phyloP scores from a whole-genome alignment of 2,329 filamentous ascomycete genomes.

The Trichophyton schoenleinii region DNA sequence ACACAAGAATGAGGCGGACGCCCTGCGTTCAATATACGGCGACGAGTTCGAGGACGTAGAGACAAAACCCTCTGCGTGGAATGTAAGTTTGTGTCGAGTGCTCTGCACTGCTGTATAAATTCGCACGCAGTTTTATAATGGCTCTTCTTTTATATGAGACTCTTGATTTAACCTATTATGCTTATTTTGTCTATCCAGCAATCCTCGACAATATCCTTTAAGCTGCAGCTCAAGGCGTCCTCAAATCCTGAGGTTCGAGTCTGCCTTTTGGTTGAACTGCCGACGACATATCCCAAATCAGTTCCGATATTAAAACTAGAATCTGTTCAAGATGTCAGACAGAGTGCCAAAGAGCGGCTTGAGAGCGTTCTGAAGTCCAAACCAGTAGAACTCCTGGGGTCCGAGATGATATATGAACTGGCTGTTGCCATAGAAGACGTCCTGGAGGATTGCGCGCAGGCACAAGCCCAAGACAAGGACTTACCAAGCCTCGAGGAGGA shows the following conservation, averaged over 20 bases:
- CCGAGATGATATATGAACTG: slow-evolving; percentile 54
- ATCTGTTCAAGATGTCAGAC: slow-evolving; percentile 51
- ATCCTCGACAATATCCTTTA: slow-evolving; percentile 66
- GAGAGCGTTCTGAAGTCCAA: slow-evolving; percentile 56
- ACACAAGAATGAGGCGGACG: slow-evolving; percentile 78
- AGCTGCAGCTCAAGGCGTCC: slow-evolving; percentile 62
- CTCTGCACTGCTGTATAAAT: background rate
- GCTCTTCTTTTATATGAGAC: background rate
- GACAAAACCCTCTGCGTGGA: slow-evolving; percentile 64
- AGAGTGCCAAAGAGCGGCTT: slow-evolving; percentile 59
- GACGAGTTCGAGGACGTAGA: slow-evolving; percentile 73
- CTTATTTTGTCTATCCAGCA: slow-evolving; percentile 39
- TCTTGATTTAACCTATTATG: background rate
- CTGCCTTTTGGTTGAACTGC: slow-evolving; percentile 65
- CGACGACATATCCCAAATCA: slow-evolving; percentile 82
- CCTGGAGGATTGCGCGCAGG: slow-evolving; percentile 72
- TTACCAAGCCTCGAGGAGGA: slow-evolving; percentile 83
- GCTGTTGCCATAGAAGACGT: slow-evolving; percentile 52
- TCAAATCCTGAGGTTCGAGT: slow-evolving; percentile 60
- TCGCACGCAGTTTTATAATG: background rate
- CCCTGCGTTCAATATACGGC: slow-evolving; percentile 73
- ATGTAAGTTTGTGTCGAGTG: slow-evolving; percentile 43
- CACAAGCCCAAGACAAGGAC: slow-evolving; percentile 60
- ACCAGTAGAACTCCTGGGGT: slow-evolving; percentile 51
- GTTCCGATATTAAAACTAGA: slow-evolving; percentile 60